Evolutionary conservation across 352 stramenopile genomes (phyloP).

Genomic region (Globisporangium camurandrum): DNA sequence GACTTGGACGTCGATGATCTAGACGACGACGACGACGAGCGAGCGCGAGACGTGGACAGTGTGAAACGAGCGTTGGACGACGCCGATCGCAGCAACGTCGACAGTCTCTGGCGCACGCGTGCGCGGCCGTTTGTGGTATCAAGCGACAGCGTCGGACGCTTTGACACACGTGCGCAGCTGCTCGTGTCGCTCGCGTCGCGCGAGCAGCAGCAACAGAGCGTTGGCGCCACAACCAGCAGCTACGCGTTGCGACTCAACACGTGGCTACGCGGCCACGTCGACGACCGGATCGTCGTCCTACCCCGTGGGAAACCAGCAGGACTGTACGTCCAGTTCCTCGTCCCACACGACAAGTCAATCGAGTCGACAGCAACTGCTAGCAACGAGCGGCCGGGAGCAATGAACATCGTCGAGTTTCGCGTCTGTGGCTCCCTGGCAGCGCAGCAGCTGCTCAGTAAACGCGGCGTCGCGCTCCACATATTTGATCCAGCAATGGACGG

Average conservation of each 20-base stretch:
- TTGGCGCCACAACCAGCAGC: too few relatives aligned
- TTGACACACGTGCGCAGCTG: conserved; percentile 11
- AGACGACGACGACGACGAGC: conserved; percentile 15
- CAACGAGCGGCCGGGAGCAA: neutral
- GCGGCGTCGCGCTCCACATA: conserved; percentile 45
- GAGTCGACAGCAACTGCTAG: conserved; percentile 8
- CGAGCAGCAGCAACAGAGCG: conserved; percentile 1
- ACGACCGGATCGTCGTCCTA: conserved; percentile 37
- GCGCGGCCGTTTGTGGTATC: conserved; percentile 11
- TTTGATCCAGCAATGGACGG: conserved; percentile 40
- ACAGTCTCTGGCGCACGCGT: conserved; percentile 8
- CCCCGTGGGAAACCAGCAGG: conserved; percentile 37
- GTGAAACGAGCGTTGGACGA: conserved; percentile 21
- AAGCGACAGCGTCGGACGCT: conserved; percentile 13
- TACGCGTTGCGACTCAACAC: conserved; percentile 20
- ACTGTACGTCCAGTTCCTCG: conserved; percentile 56
- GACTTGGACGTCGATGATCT: conserved; percentile 54
- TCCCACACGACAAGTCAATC: conserved; percentile 19
- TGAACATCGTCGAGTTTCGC: conserved; percentile 33
- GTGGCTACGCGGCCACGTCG: conserved; percentile 32
- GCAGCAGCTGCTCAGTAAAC: conserved; percentile 9
- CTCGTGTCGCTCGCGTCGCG: conserved; percentile 6
- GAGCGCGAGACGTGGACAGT: too few relatives aligned
- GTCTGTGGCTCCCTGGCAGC: conserved; percentile 34
- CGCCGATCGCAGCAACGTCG: conserved; percentile 22